Conservation (phyloP, 1,284 basidiomycete species). For the Ceratobasidium papillatum region DNA sequence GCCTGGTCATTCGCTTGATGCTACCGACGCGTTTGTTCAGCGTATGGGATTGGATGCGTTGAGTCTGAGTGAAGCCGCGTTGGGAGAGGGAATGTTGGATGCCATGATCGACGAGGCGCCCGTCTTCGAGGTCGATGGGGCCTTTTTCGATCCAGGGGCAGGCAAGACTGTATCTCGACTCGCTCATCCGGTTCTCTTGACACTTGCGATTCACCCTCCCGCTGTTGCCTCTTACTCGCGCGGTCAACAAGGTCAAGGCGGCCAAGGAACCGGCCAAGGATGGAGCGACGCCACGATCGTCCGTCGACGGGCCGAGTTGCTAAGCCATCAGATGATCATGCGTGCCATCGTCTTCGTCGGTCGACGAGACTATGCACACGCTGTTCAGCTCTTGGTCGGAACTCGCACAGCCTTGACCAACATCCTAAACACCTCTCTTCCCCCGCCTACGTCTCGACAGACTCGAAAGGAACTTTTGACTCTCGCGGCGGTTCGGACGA, state of each 20-base stretch:
- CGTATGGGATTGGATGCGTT: constrained; percentile 76
- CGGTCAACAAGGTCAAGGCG: constrained; percentile 48
- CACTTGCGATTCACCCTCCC: constrained; percentile 80
- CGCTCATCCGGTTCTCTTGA: constrained; percentile 87
- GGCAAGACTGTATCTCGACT: constrained; percentile 83
- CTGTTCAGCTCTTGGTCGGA: constrained; percentile 86
- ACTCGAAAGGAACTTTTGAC: constrained; percentile 80
- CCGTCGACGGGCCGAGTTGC: constrained; percentile 90
- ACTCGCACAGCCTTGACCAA: constrained; percentile 87
- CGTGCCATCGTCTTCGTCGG: constrained; percentile 89
- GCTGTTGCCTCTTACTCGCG: constrained; percentile 46
- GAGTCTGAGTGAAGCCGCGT: constrained; percentile 68
- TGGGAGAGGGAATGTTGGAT: constrained; percentile 86
- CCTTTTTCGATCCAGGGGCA: constrained; percentile 88
- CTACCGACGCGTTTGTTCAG: constrained; percentile 82
- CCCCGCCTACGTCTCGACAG: constrained; percentile 57
- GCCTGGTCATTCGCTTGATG: constrained; percentile 56
- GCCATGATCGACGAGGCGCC: constrained; percentile 93
- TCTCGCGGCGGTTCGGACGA: constrained; percentile 73
- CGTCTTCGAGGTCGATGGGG: constrained; percentile 89
- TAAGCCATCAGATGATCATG: constrained; percentile 94
- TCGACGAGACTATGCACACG: constrained; percentile 84
- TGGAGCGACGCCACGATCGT: constrained; percentile 86
- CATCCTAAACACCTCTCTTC: constrained; percentile 70
- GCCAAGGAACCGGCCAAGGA: constrained; percentile 53